A percentile compares a stretch with the other conserved stretches of the same genome.
These are phyloP conservation scores for Stephania japonica DNA, from an alignment of 164 flowering plant genomes.

Conservation along the genomic window DNA sequence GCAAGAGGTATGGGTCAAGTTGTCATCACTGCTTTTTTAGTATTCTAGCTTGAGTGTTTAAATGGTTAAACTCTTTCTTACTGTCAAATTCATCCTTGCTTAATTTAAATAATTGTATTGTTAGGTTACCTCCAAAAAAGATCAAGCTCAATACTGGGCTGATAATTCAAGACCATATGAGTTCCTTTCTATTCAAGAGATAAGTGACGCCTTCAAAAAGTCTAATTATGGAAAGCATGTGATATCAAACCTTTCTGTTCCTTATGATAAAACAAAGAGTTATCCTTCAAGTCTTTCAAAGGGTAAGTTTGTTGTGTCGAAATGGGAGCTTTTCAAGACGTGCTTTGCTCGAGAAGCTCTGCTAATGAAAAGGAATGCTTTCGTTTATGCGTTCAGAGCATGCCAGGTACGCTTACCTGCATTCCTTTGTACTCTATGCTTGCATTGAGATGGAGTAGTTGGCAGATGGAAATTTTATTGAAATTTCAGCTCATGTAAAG, in stretches of 20 bases:
- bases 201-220: slow-evolving; percentile 56
- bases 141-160: slow-evolving; percentile 91
- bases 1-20: slow-evolving; percentile 61
- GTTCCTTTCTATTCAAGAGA: slow-evolving; percentile 54
- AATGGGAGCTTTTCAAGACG: slow-evolving; percentile 46
- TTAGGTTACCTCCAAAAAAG: slow-evolving; percentile 89
- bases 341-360: slow-evolving; percentile 62
- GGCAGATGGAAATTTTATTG: neutral
- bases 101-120: slow-evolving; percentile 1
- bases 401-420: slow-evolving; percentile 49
- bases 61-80: neutral
- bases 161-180: slow-evolving; percentile 62
- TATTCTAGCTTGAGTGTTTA: neutral
- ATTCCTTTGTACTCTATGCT: neutral
- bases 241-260: slow-evolving; percentile 33
- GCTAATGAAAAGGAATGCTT: slow-evolving; percentile 56
- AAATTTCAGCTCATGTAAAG: no score
- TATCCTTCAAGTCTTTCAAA: slow-evolving; percentile 56
- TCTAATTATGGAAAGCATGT: slow-evolving; percentile 51
- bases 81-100: neutral
- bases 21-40: neutral
- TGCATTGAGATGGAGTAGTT: neutral
- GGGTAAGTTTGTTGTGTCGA: slow-evolving; percentile 49
- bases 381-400: slow-evolving; percentile 76
- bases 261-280: slow-evolving; percentile 43